Evolutionary conservation across 345 rosid species (phyloP), one percentile per base, ranked within the genome.

Genomic region (Lepidium aucheri): DNA sequence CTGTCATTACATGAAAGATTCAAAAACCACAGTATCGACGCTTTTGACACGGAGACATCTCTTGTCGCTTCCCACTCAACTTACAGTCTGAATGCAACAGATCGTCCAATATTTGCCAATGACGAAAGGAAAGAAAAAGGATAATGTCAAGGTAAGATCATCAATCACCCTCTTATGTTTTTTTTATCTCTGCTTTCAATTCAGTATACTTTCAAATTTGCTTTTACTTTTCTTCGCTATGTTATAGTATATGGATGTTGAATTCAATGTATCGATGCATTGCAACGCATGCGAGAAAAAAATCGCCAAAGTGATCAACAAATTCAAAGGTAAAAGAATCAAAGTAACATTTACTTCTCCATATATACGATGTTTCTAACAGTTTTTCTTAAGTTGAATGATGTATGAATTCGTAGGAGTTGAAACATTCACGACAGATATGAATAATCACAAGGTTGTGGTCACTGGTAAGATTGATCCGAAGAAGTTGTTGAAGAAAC

Each of bases 231-330:
- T 54, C 5, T 38, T 71, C 20, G 7, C 15, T 52, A 30, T 24
- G 44, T 54, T 32, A 14, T 66, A 90, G 90, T 75, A 40, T n/a
- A 72, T 78, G 14, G 77, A 71, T 28, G 83, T 67, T 7, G 93
- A 86, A 63, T 81, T 65, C 57, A 76, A 58, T 16, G 65, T 85
- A 42, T 77, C 85, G 8, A 90, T 93, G 94, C 74, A 89, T 28
- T 93, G 98, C 63, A 83, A 90, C 61, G 96, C 87, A 50, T 87
- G 96, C 53, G 97, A 92, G 70, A 81, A 88, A 67, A 69, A 65
- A 7, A 80, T 86, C 13, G 94, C 89, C 1, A 69, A 66, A 74
- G 69, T 71, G 60, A 81, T 90, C 52, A 75, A 88, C 20, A 87
- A 87, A 65, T 75, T 70, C 39, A 75, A 90, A 82, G 95, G 97